Evolutionary conservation across 2,329 filamentous ascomycete species (phyloP).

Genomic region (Xylaria sp.): DNA sequence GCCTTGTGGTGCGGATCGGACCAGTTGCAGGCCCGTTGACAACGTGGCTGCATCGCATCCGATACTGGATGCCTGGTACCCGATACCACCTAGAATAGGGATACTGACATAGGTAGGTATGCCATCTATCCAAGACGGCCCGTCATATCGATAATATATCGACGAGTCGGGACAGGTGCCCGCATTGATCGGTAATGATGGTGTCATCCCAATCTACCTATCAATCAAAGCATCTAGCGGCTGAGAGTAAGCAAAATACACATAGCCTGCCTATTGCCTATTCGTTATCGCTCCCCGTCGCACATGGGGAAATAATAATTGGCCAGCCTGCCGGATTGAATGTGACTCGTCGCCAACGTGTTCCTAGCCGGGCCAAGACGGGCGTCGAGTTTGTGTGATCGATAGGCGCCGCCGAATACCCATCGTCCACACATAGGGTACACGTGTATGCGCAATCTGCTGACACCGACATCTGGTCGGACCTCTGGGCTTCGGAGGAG

Average conservation of each 20-base stretch:
- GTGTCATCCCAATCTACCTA: not conserved
- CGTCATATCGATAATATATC: not conserved
- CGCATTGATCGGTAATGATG: not conserved
- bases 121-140: not conserved
- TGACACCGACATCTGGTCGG: conserved; percentile 17
- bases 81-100: not conserved
- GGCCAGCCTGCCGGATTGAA: not conserved
- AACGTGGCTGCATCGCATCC: conserved; percentile 25
- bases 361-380: not conserved
- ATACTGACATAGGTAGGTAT: too few species aligned
- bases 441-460: conserved; percentile 7
- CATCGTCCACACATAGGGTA: conserved; percentile 3
- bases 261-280: too few species aligned
- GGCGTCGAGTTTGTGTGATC: conserved; percentile 16
- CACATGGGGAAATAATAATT: not conserved
- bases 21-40: conserved; percentile 28
- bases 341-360: conserved; percentile 11
- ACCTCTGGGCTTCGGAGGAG: conserved; percentile 2
- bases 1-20: conserved; percentile 13
- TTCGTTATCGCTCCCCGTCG: not conserved
- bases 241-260: not conserved
- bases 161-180: not conserved
- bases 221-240: too few species aligned
- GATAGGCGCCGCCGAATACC: not conserved
- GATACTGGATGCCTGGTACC: not conserved